Evolutionary conservation across 179 eudicot genomes (phyloP).

Genomic region (Carnegiea gigantea): DNA sequence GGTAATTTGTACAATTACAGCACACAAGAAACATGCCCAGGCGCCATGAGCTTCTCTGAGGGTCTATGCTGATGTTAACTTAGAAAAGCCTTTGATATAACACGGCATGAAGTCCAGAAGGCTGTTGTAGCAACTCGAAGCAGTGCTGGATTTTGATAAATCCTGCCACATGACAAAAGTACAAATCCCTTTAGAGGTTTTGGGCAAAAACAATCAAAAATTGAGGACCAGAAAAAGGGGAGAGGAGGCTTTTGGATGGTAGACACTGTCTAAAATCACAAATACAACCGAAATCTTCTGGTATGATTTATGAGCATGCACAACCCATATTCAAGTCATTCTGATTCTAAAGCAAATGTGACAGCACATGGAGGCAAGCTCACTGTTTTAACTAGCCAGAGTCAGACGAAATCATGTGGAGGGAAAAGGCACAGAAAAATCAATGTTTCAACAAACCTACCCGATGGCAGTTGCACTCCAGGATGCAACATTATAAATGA

Average conservation of each 20-base stretch:
- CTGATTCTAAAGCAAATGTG: background rate
- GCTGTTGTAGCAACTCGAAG: slow-evolving; percentile 88
- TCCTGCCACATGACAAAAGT: slow-evolving; percentile 40
- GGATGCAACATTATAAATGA: slow-evolving; percentile 92
- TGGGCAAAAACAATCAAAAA: background rate
- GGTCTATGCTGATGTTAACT: slow-evolving; percentile 14
- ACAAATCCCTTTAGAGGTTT: background rate
- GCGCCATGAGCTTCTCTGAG: slow-evolving; percentile 1
- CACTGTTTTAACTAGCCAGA: background rate
- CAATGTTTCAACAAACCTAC: slow-evolving; percentile 38
- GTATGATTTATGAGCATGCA: no score
- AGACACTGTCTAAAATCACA: no score
- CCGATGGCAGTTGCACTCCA: slow-evolving; percentile 99
- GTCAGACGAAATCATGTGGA: background rate
- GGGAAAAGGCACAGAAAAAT: background rate
- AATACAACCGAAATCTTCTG: no score
- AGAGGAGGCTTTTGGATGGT: background rate
- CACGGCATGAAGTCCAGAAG: slow-evolving; percentile 93
- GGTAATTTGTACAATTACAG: slow-evolving; percentile 23
- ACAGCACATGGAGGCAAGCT: background rate
- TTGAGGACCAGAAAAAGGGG: background rate
- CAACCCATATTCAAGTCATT: background rate
- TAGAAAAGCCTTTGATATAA: slow-evolving; percentile 81
- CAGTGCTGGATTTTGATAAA: slow-evolving; percentile 95
- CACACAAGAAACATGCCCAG: slow-evolving; percentile 6